Evolutionary conservation across 2,329 filamentous ascomycete genomes (phyloP).

Genomic region (Harringtonia aguacate): DNA sequence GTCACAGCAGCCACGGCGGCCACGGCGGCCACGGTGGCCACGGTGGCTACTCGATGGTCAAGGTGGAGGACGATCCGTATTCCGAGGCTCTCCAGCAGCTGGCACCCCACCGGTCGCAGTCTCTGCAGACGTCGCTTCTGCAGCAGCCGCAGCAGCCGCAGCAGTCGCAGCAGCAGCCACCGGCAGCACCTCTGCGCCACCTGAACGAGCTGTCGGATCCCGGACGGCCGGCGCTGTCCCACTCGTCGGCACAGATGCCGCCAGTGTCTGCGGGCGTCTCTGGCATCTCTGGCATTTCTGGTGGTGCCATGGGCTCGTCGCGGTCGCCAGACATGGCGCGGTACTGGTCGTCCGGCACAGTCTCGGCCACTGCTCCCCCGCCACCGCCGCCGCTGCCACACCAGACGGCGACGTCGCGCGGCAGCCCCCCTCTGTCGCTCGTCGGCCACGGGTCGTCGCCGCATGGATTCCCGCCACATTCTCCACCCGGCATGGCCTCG

Average conservation of each 20-base stretch:
- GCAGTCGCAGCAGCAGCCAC: background rate
- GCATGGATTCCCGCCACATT: background rate
- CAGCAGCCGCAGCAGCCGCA: background rate
- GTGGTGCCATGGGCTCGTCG: constrained; percentile 1
- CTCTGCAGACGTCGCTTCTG: background rate
- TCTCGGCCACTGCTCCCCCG: constrained; percentile 1
- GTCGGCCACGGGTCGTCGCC: background rate
- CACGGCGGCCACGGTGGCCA: background rate
- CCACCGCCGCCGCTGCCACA: constrained; percentile 8
- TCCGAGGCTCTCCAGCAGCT: constrained; percentile 5
- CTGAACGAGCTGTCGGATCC: constrained; percentile 2
- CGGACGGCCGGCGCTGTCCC: constrained; percentile 3
- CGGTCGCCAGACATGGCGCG: constrained; percentile 7
- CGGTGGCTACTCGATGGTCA: constrained; percentile 2
- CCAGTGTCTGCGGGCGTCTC: background rate
- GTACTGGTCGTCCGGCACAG: constrained; percentile 7
- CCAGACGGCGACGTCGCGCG: constrained; percentile 3
- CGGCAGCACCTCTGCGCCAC: constrained; percentile 1
- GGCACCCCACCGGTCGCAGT: constrained; percentile 5
- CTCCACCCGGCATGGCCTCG: constrained; percentile 4
- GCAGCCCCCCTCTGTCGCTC: background rate
- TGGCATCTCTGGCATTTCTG: background rate
- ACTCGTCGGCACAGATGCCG: background rate
- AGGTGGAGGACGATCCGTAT: constrained; percentile 11
- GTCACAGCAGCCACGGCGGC: background rate